Percentiles rank a stretch among this genome's conserved stretches.
phyloP scores from a whole-genome alignment of 371 early-diverging fungal species.

The Coemansia sp. region DNA sequence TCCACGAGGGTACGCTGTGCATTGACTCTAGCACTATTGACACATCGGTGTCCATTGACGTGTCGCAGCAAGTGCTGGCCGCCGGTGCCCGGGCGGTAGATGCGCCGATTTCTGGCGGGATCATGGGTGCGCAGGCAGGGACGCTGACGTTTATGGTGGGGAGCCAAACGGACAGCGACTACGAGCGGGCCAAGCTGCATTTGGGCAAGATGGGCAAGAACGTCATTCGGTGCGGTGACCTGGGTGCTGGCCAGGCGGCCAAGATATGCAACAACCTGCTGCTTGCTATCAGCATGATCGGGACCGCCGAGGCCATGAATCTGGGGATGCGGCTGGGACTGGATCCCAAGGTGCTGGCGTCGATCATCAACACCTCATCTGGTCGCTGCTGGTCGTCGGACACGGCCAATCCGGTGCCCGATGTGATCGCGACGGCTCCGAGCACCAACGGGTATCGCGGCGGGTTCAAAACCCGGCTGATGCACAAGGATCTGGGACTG shows the following conservation, averaged over 20 bases:
- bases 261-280: conserved; percentile 98
- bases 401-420: conserved; percentile 89
- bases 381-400: conserved; percentile 94
- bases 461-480: conserved; percentile 86
- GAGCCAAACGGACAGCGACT: conserved; percentile 58
- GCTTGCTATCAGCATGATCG: conserved; percentile 92
- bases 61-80: conserved; percentile 60
- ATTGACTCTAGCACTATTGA: conserved; percentile 95
- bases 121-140: conserved; percentile 85
- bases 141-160: conserved; percentile 98
- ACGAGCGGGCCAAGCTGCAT: conserved; percentile 66
- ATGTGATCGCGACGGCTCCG: conserved; percentile 71
- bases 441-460: conserved; percentile 82
- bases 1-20: conserved; percentile 59
- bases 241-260: conserved; percentile 90
- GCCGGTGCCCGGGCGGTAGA: conserved; percentile 77
- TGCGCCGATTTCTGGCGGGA: conserved; percentile 96
- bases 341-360: conserved; percentile 81
- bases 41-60: conserved; percentile 65
- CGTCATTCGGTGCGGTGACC: conserved; percentile 85
- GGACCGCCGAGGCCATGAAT: conserved; percentile 88
- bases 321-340: conserved; percentile 86
- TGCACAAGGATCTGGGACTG: conserved; percentile 93
- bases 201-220: conserved; percentile 89
- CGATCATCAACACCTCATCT: conserved; percentile 83